Base-by-base conservation (phyloP, 441 rosid species). In the Cnidoscolus chayamansa region DNA sequence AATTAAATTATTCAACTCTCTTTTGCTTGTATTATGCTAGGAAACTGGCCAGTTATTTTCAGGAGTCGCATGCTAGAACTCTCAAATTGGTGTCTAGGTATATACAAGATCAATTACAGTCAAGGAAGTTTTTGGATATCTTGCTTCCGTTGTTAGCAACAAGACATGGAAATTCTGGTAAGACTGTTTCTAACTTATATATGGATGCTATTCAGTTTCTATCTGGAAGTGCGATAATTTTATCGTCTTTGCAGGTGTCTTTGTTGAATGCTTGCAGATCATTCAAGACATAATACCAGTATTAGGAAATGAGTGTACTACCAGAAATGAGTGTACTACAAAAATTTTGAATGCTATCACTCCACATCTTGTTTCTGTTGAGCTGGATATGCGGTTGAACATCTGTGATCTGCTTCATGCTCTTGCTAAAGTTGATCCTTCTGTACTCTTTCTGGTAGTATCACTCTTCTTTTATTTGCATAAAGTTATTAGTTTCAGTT, bases 371-470 rank as follows among this genome's bases (percentile, higher is more conserved):
- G 77, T 87, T 76, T 87, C 82, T 56, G 93, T 78, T 49, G 91
- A 86, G 57, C 69, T 76, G 82, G 93, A 89, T 47, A 73, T 76
- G 78, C 92, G 97, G 65, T 83, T 83, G 74, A 81, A 78, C 72
- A 81, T 96, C 57, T 89, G 97, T 81, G 84, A 84, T 80, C 88
- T 96, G 80, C 89, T 96, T 72, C 86, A 75, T 67, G 87, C 87
- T 58, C 88, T 96, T 72, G 90, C 92, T 76, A 83, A 77, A 83
- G 72, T 74, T 17, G 96, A 96, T 84, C 73, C 84, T 79, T 90
- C 98, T 67, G 70, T 91, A 53, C 81, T 80, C 63, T 63, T 68
- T 55, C 81, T 88, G 94, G 98, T 96, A 88, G 74, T 72, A 40
- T 62, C 70, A 62, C 50, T 64, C 67, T 63, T 71, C 20, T 78